Evolutionary conservation across 129 eudicot genomes (phyloP).

Genomic region (carrot (Daucus carota)): DNA sequence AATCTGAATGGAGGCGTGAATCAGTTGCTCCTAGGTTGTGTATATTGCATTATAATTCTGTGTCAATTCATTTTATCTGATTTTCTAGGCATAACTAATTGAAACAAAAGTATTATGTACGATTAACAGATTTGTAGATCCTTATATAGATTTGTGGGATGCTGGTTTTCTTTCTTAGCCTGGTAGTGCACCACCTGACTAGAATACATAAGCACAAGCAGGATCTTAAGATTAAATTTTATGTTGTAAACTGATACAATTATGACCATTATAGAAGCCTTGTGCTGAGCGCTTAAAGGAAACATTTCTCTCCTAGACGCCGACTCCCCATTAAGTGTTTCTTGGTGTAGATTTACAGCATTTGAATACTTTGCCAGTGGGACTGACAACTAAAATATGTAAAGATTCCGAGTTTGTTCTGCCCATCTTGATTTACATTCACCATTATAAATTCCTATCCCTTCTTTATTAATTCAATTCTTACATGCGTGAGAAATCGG

Average conservation of each 20-base stretch:
- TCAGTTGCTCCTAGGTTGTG: constrained; percentile 92
- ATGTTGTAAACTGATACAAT: not conserved
- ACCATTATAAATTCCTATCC: not conserved
- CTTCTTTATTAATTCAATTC: not conserved
- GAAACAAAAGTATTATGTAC: not conserved
- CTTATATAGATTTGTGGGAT: not conserved
- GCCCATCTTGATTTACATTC: not conserved
- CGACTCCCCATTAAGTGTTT: not conserved
- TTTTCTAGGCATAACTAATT: not conserved
- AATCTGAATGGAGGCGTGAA: constrained; percentile 85
- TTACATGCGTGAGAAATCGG: not conserved
- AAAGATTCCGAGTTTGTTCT: not conserved
- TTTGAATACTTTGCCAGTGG: not conserved
- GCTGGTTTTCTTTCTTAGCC: not conserved
- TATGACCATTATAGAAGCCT: not conserved
- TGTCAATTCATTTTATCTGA: not conserved
- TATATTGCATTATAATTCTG: constrained; percentile 1
- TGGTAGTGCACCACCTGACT: not conserved
- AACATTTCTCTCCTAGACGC: too few species aligned
- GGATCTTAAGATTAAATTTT: not conserved
- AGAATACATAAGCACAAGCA: not conserved
- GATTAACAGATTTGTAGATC: not conserved
- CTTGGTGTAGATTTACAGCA: not conserved
- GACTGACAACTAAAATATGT: not conserved
- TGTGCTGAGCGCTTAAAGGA: not conserved